phyloP scores from a whole-genome alignment of 192 early-diverging fungal species.

The Backusella sp. region DNA sequence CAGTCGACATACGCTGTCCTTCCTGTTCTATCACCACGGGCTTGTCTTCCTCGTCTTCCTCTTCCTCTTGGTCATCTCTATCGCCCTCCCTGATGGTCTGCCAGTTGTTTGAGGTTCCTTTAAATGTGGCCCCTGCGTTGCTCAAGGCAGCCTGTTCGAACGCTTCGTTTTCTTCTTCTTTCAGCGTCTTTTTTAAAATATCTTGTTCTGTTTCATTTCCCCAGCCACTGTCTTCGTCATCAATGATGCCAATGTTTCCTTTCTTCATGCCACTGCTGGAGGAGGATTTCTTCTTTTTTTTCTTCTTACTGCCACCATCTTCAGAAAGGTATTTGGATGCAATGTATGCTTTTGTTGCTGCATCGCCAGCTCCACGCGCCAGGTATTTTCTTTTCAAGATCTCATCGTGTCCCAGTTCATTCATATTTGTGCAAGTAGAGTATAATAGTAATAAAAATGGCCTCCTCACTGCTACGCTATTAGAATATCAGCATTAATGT shows the following conservation, averaged over 20 bases:
- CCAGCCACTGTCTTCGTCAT: conserved; percentile 37
- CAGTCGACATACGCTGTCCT: conserved; percentile 33
- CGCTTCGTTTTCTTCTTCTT: conserved; percentile 17
- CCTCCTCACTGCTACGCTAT: neutral
- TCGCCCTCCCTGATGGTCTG: conserved; percentile 25
- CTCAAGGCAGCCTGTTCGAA: neutral
- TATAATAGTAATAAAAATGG: neutral
- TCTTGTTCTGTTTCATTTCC: conserved; percentile 8
- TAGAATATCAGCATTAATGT: neutral
- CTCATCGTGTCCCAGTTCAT: conserved; percentile 10
- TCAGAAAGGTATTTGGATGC: conserved; percentile 31
- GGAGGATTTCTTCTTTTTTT: conserved; percentile 36
- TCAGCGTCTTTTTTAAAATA: neutral
- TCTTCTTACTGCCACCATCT: conserved; percentile 27
- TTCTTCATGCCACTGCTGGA: neutral
- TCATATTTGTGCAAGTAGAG: neutral
- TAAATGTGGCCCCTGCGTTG: conserved; percentile 1
- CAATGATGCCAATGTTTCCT: conserved; percentile 40
- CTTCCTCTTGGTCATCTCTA: neutral
- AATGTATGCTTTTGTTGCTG: conserved; percentile 39
- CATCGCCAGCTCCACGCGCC: conserved; percentile 34
- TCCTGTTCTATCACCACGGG: conserved; percentile 27
- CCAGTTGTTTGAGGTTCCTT: conserved; percentile 23
- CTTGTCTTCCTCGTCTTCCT: conserved; percentile 32
- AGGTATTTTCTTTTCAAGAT: conserved; percentile 32